Evolutionary conservation across 2,329 filamentous ascomycete species (phyloP).

Genomic region (Stachybotrys chartarum): DNA sequence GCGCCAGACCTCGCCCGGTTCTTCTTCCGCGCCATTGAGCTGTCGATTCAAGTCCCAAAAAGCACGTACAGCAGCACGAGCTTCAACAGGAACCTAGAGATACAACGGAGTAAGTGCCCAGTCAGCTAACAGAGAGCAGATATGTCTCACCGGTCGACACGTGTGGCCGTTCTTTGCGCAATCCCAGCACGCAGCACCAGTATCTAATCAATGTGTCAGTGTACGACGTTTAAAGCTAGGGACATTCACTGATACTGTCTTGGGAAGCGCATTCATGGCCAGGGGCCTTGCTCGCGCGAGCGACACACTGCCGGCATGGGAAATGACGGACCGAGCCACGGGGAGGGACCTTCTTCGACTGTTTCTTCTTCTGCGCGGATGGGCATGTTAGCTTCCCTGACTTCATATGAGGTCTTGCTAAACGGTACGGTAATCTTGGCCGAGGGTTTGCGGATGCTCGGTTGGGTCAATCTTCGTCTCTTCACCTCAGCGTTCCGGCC

Average conservation of each 20-base stretch:
- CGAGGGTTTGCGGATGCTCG: background rate
- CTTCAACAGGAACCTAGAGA: background rate
- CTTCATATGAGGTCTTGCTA: background rate
- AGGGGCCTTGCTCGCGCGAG: background rate
- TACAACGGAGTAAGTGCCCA: background rate
- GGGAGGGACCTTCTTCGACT: background rate
- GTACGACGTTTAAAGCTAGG: background rate
- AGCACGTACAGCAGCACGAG: background rate
- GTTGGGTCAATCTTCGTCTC: background rate
- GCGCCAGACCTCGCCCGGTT: background rate
- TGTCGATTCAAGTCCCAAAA: conserved; percentile 1
- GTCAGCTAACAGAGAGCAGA: background rate
- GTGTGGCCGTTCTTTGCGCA: background rate
- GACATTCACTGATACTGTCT: background rate
- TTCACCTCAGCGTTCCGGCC: background rate
- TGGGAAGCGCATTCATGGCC: background rate
- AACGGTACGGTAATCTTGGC: background rate
- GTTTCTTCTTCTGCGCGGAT: background rate
- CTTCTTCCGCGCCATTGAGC: background rate
- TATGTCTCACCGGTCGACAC: background rate
- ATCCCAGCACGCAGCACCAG: background rate
- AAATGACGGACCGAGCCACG: background rate
- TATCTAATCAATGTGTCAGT: conserved; percentile 1
- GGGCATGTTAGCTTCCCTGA: background rate
- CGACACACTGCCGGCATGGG: background rate